These are phyloP conservation scores for Pyrrhoderma lamaoense DNA, from an alignment of 1,284 basidiomycete genomes.

Conservation along the genomic window DNA sequence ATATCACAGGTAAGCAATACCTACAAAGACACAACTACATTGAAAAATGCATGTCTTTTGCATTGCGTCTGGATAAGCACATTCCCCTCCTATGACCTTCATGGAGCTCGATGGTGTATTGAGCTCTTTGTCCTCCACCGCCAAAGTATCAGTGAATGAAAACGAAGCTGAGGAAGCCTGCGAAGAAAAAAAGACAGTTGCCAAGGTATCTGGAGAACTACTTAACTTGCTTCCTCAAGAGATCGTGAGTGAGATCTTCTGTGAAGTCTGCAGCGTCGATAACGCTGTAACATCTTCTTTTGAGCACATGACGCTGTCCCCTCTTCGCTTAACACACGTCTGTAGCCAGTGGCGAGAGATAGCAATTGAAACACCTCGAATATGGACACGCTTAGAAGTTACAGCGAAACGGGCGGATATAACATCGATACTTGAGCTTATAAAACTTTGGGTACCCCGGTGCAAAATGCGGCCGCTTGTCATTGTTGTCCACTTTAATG, in stretches of 20 bases:
- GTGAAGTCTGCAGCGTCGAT: conserved; percentile 8
- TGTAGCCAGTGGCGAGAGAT: conserved; percentile 10
- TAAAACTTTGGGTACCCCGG: conserved; percentile 16
- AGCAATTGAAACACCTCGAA: conserved; percentile 6
- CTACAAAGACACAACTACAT: too few relatives aligned
- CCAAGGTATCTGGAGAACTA: background rate
- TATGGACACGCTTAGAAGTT: conserved; percentile 11
- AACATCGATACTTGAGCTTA: conserved; percentile 10
- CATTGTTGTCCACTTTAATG: conserved; percentile 11
- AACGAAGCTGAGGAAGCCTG: background rate
- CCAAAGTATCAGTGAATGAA: background rate
- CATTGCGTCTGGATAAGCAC: too few relatives aligned
- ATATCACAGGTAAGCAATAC: too few relatives aligned
- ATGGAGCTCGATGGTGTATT: conserved; percentile 6
- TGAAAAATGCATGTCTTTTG: too few relatives aligned
- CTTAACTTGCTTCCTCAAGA: conserved; percentile 6
- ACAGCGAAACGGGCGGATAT: conserved; percentile 5
- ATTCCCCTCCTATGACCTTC: conserved; percentile 1
- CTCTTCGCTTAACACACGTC: conserved; percentile 12
- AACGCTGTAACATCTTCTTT: background rate
- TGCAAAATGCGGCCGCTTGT: conserved; percentile 6
- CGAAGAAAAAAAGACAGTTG: background rate
- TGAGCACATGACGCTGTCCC: background rate
- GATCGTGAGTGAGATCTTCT: conserved; percentile 12
- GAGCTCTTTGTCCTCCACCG: background rate